These are phyloP conservation scores for Colletotrichum shisoi DNA, from an alignment of 2,329 filamentous ascomycete species.

Conservation along the genomic window DNA sequence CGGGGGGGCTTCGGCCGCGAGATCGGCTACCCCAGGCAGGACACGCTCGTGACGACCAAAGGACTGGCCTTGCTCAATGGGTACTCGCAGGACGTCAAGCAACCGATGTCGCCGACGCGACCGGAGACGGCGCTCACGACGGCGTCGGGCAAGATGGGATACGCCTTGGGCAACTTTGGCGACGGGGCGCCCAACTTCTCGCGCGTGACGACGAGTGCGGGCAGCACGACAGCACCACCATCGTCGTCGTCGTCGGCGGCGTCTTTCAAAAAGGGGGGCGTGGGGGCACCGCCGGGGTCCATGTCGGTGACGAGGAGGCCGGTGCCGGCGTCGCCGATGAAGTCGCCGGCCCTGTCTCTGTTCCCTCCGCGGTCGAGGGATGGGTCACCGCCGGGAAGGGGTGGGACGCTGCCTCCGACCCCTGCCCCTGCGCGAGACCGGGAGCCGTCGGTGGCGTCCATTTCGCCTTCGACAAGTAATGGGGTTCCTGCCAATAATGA, in stretches of 20 bases:
- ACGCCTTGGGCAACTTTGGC: constrained; percentile 25
- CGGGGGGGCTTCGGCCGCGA: constrained; percentile 16
- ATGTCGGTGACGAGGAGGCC: constrained; percentile 24
- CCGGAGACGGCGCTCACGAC: constrained; percentile 38
- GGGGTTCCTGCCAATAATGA: constrained; percentile 9
- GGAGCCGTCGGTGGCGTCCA: neutral
- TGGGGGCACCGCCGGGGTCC: constrained; percentile 8
- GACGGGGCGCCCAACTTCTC: constrained; percentile 33
- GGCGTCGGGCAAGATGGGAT: constrained; percentile 22
- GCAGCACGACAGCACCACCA: constrained; percentile 13
- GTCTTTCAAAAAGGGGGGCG: constrained; percentile 3
- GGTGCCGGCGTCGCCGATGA: constrained; percentile 30
- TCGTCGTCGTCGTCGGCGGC: too few relatives aligned
- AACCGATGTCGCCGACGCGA: constrained; percentile 19
- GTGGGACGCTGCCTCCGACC: constrained; percentile 16
- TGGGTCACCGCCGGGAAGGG: constrained; percentile 1
- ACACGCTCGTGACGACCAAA: constrained; percentile 37
- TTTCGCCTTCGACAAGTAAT: neutral
- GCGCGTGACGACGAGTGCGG: constrained; percentile 21
- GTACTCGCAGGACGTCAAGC: constrained; percentile 44
- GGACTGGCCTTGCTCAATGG: constrained; percentile 34
- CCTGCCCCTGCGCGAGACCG: constrained; percentile 16
- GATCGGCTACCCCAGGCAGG: constrained; percentile 42
- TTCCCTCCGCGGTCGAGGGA: constrained; percentile 30
- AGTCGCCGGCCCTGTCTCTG: constrained; percentile 22